A percentile compares a stretch with the other conserved stretches of the same genome.
phyloP scores from a whole-genome alignment of 179 eudicot genomes.

The Corrigiola litoralis region DNA sequence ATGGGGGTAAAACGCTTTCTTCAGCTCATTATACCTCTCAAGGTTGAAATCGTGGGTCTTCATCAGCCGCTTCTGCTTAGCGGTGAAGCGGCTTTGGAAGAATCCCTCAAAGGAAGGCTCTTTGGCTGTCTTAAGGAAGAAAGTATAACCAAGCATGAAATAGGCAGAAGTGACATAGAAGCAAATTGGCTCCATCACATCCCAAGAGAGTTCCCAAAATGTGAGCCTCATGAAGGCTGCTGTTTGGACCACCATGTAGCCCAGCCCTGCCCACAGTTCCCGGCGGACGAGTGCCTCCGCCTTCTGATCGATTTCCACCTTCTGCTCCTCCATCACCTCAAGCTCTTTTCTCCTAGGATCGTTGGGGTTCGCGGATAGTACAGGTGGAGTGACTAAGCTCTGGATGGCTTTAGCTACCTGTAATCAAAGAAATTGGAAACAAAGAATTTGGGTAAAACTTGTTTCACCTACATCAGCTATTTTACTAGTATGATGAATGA shows the following conservation, averaged over 20 bases:
- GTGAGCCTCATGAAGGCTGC: slow-evolving; percentile 89
- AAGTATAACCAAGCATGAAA: slow-evolving; percentile 80
- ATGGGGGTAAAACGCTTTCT: slow-evolving; percentile 38
- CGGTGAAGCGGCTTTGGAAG: slow-evolving; percentile 66
- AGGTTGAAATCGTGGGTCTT: slow-evolving; percentile 45
- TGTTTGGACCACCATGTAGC: slow-evolving; percentile 67
- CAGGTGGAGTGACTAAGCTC: slow-evolving; percentile 41
- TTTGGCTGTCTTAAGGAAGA: slow-evolving; percentile 76
- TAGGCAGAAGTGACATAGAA: slow-evolving; percentile 80
- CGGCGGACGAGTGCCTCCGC: slow-evolving; percentile 63
- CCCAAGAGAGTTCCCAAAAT: slow-evolving; percentile 95
- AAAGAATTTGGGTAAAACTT: slow-evolving; percentile 46
- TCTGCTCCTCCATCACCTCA: slow-evolving; percentile 56
- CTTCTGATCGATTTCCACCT: slow-evolving; percentile 51
- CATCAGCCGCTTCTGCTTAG: slow-evolving; percentile 69
- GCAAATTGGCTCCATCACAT: slow-evolving; percentile 98
- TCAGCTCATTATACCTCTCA: slow-evolving; percentile 53
- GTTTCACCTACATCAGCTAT: slow-evolving; percentile 9
- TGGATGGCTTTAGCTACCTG: slow-evolving; percentile 83
- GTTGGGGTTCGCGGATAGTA: slow-evolving; percentile 21
- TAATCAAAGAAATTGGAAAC: slow-evolving; percentile 33
- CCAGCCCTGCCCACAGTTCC: slow-evolving; percentile 82
- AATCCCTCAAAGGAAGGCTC: slow-evolving; percentile 95
- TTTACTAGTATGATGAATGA: no score
- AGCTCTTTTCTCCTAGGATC: slow-evolving; percentile 52